Base-by-base conservation (phyloP, 768 basidiomycete species). In the Rhodotorula sphaerocarpa region DNA sequence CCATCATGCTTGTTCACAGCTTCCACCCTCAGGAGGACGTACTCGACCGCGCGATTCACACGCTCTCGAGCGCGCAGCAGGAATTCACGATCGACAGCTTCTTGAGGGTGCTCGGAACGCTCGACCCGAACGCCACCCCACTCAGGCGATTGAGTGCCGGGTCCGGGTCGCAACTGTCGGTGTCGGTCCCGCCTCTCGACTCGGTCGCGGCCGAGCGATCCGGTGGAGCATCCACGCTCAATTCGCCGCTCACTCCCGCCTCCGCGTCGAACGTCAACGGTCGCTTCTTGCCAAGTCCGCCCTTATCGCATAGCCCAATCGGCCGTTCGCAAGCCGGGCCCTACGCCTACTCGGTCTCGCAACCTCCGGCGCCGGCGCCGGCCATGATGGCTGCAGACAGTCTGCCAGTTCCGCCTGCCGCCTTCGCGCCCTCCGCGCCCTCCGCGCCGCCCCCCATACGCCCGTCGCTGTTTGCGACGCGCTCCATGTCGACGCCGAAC, bases 201-300 rank as follows among this genome's bases (percentile, higher is more conserved):
- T n/a, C n/a, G n/a, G n/a, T n/a, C n/a, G n/a, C n/a, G n/a, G n/a
- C n/a, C n/a, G n/a, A n/a, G n/a, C n/a, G n/a, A n/a, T n/a, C n/a
- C n/a, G n/a, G n/a, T n/a, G n/a, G n/a, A n/a, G n/a, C n/a, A n/a
- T n/a, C 30, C 27, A 59, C 61, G 23, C 65, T 67, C 65, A 61
- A 62, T n/a, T 67, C 61, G 31, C 65, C 65, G 1, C 59, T 57
- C 16, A 67, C 65, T 23, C 65, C 65, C 3, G 47, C 61, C 9
- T 42, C 54, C 11, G 21, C 57, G n/a, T n/a, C n/a, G n/a, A n/a
- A n/a, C 5, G 54, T 42, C 6, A 33, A n/a, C 20, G 25, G 47
- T 33, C 7, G 10, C 39, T 47, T 50, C 45, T 16, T 39, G 16
- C 36, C 36, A 39, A 39, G 36, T 39, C 36, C 36, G 36, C 36